A percentile compares a stretch with the other conserved stretches of the same genome.
These are phyloP conservation scores for Limnanthes douglasii DNA, from an alignment of 345 rosid genomes.

Conservation along the genomic window DNA sequence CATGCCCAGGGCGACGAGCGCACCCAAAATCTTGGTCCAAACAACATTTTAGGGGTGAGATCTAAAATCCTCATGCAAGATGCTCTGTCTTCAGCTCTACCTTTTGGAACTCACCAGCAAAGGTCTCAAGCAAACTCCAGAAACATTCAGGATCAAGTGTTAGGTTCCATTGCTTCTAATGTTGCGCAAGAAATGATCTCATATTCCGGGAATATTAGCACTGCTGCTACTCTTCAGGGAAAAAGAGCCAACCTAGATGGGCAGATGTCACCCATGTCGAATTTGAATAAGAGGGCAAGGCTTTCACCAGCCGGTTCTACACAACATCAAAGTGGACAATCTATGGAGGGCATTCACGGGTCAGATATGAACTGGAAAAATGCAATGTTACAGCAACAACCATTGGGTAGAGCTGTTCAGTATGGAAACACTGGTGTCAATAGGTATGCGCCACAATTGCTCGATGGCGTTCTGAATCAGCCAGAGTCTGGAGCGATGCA, in stretches of 20 bases:
- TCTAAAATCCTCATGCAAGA: conserved; percentile 42
- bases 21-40: conserved; percentile 42
- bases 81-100: conserved; percentile 27
- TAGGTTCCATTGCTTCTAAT: conserved; percentile 37
- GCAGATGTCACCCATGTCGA: conserved; percentile 43
- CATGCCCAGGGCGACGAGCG: conserved; percentile 41
- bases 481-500: conserved; percentile 43
- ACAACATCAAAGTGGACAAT: conserved; percentile 48
- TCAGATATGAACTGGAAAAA: conserved; percentile 58
- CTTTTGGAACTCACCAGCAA: conserved; percentile 34
- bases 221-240: conserved; percentile 35
- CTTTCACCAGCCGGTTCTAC: conserved; percentile 29
- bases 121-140: conserved; percentile 35
- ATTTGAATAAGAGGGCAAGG: conserved; percentile 50
- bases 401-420: conserved; percentile 44
- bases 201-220: conserved; percentile 36
- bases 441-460: conserved; percentile 53
- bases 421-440: conserved; percentile 41
- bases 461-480: conserved; percentile 57
- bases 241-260: conserved; percentile 72
- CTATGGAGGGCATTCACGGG: conserved; percentile 46
- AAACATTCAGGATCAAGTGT: conserved; percentile 51
- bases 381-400: conserved; percentile 37
- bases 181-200: conserved; percentile 55
- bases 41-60: conserved; percentile 29